Percentiles rank a stretch among this genome's conserved stretches.
These are phyloP conservation scores for Aquilaria yunnanensis DNA, from an alignment of 345 rosid genomes.

Conservation along the genomic window DNA sequence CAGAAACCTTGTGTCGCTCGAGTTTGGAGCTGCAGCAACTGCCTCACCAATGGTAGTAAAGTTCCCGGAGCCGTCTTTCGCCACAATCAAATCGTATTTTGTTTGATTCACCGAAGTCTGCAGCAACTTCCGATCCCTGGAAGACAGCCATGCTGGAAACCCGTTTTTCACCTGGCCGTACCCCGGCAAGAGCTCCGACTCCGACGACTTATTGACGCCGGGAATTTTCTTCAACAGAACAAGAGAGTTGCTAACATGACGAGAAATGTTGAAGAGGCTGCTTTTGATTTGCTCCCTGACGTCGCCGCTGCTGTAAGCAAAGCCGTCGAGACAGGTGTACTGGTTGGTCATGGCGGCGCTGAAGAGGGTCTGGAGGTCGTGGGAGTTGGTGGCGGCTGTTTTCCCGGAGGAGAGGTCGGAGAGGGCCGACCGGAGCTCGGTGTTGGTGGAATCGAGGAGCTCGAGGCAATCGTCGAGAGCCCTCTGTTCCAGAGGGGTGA, in stretches of 20 bases:
- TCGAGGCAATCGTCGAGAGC: slow-evolving; percentile 68
- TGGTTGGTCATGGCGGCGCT: slow-evolving; percentile 82
- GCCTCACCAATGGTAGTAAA: slow-evolving; percentile 59
- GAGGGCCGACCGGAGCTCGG: slow-evolving; percentile 38
- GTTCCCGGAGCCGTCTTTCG: slow-evolving; percentile 70
- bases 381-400: slow-evolving; percentile 25
- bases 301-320: slow-evolving; percentile 33
- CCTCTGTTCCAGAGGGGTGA: slow-evolving; percentile 27
- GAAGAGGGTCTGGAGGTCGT: slow-evolving; percentile 52
- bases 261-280: slow-evolving; percentile 43
- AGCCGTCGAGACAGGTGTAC: slow-evolving; percentile 92
- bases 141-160: slow-evolving; percentile 55
- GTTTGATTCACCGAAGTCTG: slow-evolving; percentile 28
- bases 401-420: slow-evolving; percentile 32
- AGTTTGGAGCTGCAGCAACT: slow-evolving; percentile 63
- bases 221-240: slow-evolving; percentile 58
- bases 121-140: slow-evolving; percentile 38
- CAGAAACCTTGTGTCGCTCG: slow-evolving; percentile 52
- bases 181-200: slow-evolving; percentile 27
- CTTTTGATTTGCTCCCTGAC: slow-evolving; percentile 38
- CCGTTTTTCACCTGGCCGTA: slow-evolving; percentile 37
- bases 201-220: slow-evolving; percentile 19
- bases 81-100: slow-evolving; percentile 46
- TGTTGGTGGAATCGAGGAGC: slow-evolving; percentile 43
- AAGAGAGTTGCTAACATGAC: slow-evolving; percentile 60